Evolutionary conservation across 352 stramenopile species (phyloP), one percentile per base, ranked within the genome.

Genomic region (Globisporangium echinulatum): DNA sequence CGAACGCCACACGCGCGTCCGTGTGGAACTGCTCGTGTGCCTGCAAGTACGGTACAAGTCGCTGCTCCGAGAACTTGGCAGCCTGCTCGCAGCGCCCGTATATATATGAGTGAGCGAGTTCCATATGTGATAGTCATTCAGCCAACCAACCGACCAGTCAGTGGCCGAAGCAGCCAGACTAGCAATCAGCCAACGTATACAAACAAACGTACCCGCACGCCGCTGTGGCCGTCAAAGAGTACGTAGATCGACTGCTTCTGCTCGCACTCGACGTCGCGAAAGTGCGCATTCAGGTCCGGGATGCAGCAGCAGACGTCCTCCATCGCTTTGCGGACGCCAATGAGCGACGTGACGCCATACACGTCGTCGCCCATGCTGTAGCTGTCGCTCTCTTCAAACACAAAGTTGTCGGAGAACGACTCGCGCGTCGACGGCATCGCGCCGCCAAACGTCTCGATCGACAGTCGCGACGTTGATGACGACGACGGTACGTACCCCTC

Each of bases 221-320:
- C 85, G 51, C 80, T 88, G 49, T 95, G 85, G 4, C 85, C 85
- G 61, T 95, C 85, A 72, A 93, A 95, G 48, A 95, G 67, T 25
- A 82, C 81, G 58, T 92, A 95, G 50, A 92, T 70, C 19, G 83
- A 77, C 53, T 92, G 82, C 49, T 74, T 80, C 6, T 72, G 57
- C 15, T 79, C 62, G 52, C 72, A 80, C 50, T 75, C 63, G 7
- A 72, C 48, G 11, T 68, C 68, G 48, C 67, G 51, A 15, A 87
- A 63, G 11, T 80, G 69, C 37, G 74, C 57, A 19, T 86, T 91
- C 38, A 93, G 60, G 43, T 93, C 75, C 5, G 85, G 83, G 13
- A 91, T 79, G 59, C 82, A 92, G 63, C 79, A 88, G 61, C 82
- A 92, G 54, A 95, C 77, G 52, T 95, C 85, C 59, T 95, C 85